Conservation (phyloP, 1,139 yeast genomes). For the Pichia sp. region DNA sequence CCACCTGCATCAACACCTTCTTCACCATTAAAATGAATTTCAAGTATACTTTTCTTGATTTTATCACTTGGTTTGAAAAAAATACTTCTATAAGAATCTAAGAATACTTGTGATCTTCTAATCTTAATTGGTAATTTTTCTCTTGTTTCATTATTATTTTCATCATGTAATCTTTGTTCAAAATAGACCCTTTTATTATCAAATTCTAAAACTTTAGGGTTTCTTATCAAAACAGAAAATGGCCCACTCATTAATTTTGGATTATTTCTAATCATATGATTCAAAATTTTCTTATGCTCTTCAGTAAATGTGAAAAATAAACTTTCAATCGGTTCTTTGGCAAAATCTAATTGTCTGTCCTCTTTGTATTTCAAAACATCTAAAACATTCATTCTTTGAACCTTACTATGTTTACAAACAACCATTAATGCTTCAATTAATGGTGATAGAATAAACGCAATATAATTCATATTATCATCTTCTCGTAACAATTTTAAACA, state of each 20-base stretch:
- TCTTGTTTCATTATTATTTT: slow-evolving; percentile 33
- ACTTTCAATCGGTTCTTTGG: slow-evolving; percentile 71
- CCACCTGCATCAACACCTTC: slow-evolving; percentile 99
- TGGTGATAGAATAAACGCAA: slow-evolving; percentile 81
- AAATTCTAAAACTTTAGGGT: slow-evolving; percentile 87
- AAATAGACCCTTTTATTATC: slow-evolving; percentile 90
- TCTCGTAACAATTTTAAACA: slow-evolving; percentile 60
- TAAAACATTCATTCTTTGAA: slow-evolving; percentile 54
- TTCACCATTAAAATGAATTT: slow-evolving; percentile 83
- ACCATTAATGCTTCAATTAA: slow-evolving; percentile 92
- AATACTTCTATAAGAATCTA: slow-evolving; percentile 81
- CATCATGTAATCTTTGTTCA: slow-evolving; percentile 59
- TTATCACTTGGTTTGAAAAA: slow-evolving; percentile 78
- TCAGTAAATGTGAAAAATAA: slow-evolving; percentile 85
- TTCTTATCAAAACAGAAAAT: slow-evolving; percentile 80
- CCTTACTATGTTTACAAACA: slow-evolving; percentile 82
- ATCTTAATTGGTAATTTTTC: slow-evolving; percentile 58
- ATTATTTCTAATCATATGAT: slow-evolving; percentile 86
- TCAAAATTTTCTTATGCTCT: slow-evolving; percentile 80
- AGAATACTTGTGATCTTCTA: slow-evolving; percentile 84
- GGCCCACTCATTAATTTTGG: slow-evolving; percentile 97
- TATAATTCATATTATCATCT: slow-evolving; percentile 43
- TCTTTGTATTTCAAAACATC: slow-evolving; percentile 60
- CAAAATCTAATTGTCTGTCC: slow-evolving; percentile 55
- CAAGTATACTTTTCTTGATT: slow-evolving; percentile 66